A percentile compares a stretch with the other conserved stretches of the same genome.
phyloP scores from a whole-genome alignment of 2,329 filamentous ascomycete species.

The Fusarium napiforme region DNA sequence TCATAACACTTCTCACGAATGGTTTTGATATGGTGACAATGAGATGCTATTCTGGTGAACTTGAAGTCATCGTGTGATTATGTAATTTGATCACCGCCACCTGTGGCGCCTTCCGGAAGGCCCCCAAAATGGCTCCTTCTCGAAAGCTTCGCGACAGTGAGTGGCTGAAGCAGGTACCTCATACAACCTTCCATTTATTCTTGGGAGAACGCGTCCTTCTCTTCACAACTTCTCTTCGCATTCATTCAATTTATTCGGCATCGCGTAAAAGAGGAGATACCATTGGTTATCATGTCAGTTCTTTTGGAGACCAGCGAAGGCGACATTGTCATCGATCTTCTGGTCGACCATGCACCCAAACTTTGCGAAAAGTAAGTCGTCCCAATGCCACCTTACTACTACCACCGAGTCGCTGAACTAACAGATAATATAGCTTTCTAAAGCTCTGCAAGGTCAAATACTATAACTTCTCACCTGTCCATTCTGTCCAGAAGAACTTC shows the following conservation, averaged over 20 bases:
- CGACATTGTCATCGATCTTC: conserved; percentile 93
- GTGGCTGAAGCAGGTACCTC: conserved; percentile 24
- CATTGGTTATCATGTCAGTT: conserved; percentile 76
- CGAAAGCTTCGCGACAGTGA: conserved; percentile 30
- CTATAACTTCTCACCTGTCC: conserved; percentile 95
- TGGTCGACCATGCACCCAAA: conserved; percentile 88
- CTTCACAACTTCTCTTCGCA: neutral
- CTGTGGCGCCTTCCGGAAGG: conserved; percentile 1
- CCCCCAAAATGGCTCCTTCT: neutral
- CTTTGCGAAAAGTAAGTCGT: conserved; percentile 92
- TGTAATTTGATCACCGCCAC: neutral
- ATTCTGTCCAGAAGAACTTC: conserved; percentile 93
- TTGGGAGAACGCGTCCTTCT: conserved; percentile 4
- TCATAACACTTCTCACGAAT: neutral
- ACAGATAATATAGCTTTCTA: conserved; percentile 77
- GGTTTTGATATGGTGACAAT: neutral
- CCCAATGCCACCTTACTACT: neutral
- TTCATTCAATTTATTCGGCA: too few species aligned
- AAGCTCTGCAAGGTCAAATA: conserved; percentile 99
- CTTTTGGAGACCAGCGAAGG: conserved; percentile 92
- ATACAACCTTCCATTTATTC: conserved; percentile 15
- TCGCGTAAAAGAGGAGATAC: neutral
- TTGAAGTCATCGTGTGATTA: conserved; percentile 14
- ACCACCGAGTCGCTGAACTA: conserved; percentile 42
- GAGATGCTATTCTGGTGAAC: neutral